A percentile compares a stretch with the other conserved stretches of the same genome.
These are phyloP conservation scores for Marasmius oreades DNA, from an alignment of 1,284 basidiomycete genomes.

Conservation along the genomic window DNA sequence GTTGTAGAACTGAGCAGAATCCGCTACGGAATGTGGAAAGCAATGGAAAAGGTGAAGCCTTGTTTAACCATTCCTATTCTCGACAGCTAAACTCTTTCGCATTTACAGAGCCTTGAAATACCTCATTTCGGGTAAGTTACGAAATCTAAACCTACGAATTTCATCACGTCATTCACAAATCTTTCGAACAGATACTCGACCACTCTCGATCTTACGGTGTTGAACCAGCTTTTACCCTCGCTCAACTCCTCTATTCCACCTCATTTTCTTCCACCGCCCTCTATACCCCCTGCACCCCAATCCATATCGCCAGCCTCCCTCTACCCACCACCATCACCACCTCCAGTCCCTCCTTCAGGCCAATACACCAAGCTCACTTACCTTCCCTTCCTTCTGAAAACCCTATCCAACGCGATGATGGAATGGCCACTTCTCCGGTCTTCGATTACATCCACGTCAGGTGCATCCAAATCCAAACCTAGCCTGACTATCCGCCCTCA, in stretches of 20 bases:
- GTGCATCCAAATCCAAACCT: slow-evolving; percentile 41
- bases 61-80: neutral
- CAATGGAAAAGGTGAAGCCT: slow-evolving; percentile 67
- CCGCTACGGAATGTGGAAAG: slow-evolving; percentile 83
- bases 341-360: slow-evolving; percentile 39
- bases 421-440: slow-evolving; percentile 83
- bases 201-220: slow-evolving; percentile 77
- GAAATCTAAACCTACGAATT: neutral
- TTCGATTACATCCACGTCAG: slow-evolving; percentile 50
- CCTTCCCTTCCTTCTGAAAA: slow-evolving; percentile 85
- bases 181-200: slow-evolving; percentile 61
- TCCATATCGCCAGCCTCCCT: slow-evolving; percentile 45
- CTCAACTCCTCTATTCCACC: slow-evolving; percentile 72
- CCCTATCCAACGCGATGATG: slow-evolving; percentile 74
- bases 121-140: slow-evolving; percentile 69
- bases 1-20: slow-evolving; percentile 76
- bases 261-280: slow-evolving; percentile 48
- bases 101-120: slow-evolving; percentile 67
- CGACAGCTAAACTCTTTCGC: slow-evolving; percentile 9
- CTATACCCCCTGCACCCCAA: slow-evolving; percentile 24
- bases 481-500: slow-evolving; percentile 65
- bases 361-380: slow-evolving; percentile 72
- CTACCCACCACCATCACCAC: slow-evolving; percentile 26
- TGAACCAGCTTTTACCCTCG: slow-evolving; percentile 66
- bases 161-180: slow-evolving; percentile 4